phyloP scores from a whole-genome alignment of 106 monocot species.

The Triglochin maritima region DNA sequence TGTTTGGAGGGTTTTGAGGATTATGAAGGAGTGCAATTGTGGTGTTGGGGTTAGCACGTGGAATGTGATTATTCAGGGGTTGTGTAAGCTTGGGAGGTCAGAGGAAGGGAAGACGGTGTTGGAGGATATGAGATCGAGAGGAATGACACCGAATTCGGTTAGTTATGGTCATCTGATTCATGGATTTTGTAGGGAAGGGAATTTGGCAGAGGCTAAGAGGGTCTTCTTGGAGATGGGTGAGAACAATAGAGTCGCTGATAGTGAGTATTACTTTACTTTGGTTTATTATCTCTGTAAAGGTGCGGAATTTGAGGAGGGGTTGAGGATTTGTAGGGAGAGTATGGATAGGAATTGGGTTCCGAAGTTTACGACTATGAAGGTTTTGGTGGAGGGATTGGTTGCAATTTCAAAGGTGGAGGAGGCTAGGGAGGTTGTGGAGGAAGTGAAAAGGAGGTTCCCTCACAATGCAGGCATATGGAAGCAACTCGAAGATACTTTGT shows the following conservation, averaged over 20 bases:
- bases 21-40: slow-evolving; percentile 63
- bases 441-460: slow-evolving; percentile 64
- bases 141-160: slow-evolving; percentile 56
- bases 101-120: slow-evolving; percentile 49
- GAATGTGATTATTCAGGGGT: slow-evolving; percentile 50
- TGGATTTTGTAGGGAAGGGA: slow-evolving; percentile 67
- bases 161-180: slow-evolving; percentile 54
- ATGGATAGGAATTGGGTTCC: slow-evolving; percentile 79
- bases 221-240: slow-evolving; percentile 46
- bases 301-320: slow-evolving; percentile 56
- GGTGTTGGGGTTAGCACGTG: slow-evolving; percentile 19
- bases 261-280: slow-evolving; percentile 51
- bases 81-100: slow-evolving; percentile 51
- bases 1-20: slow-evolving; percentile 38
- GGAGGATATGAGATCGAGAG: slow-evolving; percentile 36
- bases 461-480: slow-evolving; percentile 61
- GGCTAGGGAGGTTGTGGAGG: slow-evolving; percentile 46
- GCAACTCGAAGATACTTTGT: slow-evolving; percentile 50
- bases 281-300: slow-evolving; percentile 59
- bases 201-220: slow-evolving; percentile 57
- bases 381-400: slow-evolving; percentile 56
- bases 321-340: slow-evolving; percentile 48
- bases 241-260: slow-evolving; percentile 37
- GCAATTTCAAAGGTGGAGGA: slow-evolving; percentile 37
- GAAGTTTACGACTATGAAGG: slow-evolving; percentile 53